Evolutionary conservation across 805 yeast genomes (phyloP).

Genomic region (Candida odintsovae): DNA sequence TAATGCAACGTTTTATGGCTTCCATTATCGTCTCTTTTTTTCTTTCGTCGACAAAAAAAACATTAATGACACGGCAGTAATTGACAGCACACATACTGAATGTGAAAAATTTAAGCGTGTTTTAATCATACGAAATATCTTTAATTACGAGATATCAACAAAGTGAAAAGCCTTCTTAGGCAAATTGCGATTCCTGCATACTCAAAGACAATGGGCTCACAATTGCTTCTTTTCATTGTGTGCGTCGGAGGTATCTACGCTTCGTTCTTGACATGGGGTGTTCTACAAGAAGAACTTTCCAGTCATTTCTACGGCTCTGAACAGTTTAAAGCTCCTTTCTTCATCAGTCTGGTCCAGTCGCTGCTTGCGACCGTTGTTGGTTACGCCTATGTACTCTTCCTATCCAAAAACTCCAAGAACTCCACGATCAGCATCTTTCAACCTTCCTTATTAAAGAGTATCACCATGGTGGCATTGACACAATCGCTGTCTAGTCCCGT

Average conservation of each 20-base stretch:
- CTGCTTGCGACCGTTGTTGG: conserved; percentile 69
- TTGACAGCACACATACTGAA: no score
- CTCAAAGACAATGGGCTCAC: neutral
- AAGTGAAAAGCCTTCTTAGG: no score
- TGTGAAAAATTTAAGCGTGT: no score
- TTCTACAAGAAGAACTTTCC: conserved; percentile 83
- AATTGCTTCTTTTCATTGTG: conserved; percentile 17
- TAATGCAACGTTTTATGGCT: no score
- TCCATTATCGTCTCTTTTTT: neutral
- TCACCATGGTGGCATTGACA: conserved; percentile 31
- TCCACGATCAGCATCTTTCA: neutral
- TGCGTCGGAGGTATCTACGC: conserved; percentile 65
- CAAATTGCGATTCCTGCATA: no score
- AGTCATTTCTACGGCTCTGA: conserved; percentile 63
- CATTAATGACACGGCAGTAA: neutral
- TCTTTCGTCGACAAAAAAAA: neutral
- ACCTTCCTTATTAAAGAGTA: conserved; percentile 13
- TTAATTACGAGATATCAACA: no score
- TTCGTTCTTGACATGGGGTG: conserved; percentile 88
- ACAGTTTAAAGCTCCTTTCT: conserved; percentile 68
- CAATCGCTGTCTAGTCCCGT: conserved; percentile 81
- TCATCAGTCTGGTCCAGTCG: conserved; percentile 74
- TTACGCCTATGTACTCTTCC: conserved; percentile 44
- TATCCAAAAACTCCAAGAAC: conserved; percentile 18
- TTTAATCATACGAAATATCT: no score